A percentile compares a stretch with the other conserved stretches of the same genome.
These are phyloP conservation scores for Heritiera fomes DNA, from an alignment of 345 rosid species.

Conservation along the genomic window DNA sequence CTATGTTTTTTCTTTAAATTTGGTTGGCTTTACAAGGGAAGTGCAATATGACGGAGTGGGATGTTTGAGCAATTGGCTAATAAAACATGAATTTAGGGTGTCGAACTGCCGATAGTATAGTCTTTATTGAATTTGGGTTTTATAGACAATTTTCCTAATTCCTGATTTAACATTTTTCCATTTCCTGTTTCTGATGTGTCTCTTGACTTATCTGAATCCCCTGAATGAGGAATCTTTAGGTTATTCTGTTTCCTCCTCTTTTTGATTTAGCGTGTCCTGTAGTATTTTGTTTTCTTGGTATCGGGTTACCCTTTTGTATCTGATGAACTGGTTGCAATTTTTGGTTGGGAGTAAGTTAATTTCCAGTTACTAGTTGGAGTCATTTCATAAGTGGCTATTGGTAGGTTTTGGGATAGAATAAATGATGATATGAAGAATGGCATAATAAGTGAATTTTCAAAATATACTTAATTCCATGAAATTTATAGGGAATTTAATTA, in stretches of 20 bases:
- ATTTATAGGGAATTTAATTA: neutral
- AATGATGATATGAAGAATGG: too few species aligned
- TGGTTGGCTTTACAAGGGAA: neutral
- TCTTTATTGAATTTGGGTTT: conserved; percentile 5
- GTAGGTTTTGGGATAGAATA: neutral
- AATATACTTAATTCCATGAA: neutral
- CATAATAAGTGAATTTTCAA: neutral
- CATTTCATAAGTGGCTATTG: neutral
- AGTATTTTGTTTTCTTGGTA: neutral
- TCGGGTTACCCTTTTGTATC: neutral
- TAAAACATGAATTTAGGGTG: neutral
- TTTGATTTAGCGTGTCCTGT: neutral
- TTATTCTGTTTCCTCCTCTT: neutral
- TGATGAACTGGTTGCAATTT: neutral
- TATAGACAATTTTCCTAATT: neutral
- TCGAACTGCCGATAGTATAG: neutral
- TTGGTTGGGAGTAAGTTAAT: neutral
- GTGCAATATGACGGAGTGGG: neutral
- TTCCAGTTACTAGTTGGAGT: neutral
- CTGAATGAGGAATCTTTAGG: neutral
- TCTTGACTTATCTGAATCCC: neutral
- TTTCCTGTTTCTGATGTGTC: neutral
- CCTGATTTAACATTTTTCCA: neutral
- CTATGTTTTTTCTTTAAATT: neutral
- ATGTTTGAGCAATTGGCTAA: neutral